Evolutionary conservation across 148 eudicot genomes (phyloP).

Genomic region (Nyssa sinensis): DNA sequence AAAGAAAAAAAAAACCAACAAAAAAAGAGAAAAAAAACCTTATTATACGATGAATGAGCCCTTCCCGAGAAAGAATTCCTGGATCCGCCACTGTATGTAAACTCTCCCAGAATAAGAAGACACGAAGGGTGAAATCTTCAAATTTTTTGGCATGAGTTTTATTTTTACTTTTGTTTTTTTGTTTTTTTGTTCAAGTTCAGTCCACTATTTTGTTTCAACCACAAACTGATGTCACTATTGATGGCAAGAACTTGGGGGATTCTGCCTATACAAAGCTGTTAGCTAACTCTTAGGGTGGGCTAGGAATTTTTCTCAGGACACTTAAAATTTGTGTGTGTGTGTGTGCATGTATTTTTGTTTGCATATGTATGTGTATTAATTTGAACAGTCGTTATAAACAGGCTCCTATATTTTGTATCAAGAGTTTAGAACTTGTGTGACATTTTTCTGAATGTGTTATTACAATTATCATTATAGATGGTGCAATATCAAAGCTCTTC

Average conservation of each 20-base stretch:
- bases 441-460: conserved; percentile 18
- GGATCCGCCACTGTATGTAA: conserved; percentile 7
- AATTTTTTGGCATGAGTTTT: neutral
- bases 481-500: conserved; percentile 70
- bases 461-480: conserved; percentile 41
- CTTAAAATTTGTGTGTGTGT: neutral
- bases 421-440: neutral
- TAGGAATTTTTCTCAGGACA: neutral
- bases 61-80: too few species aligned
- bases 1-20: too few species aligned
- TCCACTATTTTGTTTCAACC: neutral
- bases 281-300: neutral
- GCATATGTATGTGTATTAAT: too few species aligned
- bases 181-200: neutral
- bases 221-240: neutral
- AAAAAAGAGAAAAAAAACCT: too few species aligned
- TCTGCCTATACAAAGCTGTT: neutral
- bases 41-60: too few species aligned
- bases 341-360: neutral
- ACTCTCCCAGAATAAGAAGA: neutral
- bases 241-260: neutral
- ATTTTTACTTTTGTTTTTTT: too few species aligned
- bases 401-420: neutral
- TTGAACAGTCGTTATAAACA: neutral
- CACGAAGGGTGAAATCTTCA: neutral